Percentiles rank a stretch among this genome's conserved stretches.
phyloP scores from a whole-genome alignment of 208 protist genomes.

The Crithidia thermophila region DNA sequence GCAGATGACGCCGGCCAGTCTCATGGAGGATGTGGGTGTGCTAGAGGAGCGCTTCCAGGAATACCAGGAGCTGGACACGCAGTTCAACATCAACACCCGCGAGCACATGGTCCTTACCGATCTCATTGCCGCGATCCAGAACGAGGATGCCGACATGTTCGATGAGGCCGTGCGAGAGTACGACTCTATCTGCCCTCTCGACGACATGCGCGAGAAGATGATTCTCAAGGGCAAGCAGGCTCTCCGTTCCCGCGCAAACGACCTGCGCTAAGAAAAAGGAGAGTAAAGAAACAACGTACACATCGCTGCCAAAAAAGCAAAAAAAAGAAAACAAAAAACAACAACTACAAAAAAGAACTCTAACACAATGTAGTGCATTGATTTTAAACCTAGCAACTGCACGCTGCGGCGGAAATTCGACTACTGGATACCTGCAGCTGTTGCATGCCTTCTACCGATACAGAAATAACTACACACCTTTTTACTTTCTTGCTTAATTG shows the following conservation, averaged over 20 bases:
- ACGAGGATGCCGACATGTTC: conserved; percentile 58
- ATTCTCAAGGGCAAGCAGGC: conserved; percentile 68
- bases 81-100: conserved; percentile 83
- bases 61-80: conserved; percentile 86
- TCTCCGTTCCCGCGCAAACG: conserved; percentile 53
- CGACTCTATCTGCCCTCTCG: conserved; percentile 77
- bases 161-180: conserved; percentile 78
- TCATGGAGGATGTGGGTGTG: conserved; percentile 66
- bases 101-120: conserved; percentile 88
- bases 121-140: conserved; percentile 77
- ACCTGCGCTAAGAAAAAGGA: conserved; percentile 45
- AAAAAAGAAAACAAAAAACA: too few species aligned
- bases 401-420: too few species aligned
- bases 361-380: too few species aligned
- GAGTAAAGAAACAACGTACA: too few species aligned
- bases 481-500: too few species aligned
- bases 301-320: too few species aligned
- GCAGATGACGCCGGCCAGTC: conserved; percentile 49
- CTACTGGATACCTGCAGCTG: too few species aligned
- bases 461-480: too few species aligned
- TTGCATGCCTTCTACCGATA: too few species aligned
- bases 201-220: conserved; percentile 73
- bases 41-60: conserved; percentile 83
- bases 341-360: too few species aligned
- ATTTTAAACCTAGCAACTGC: too few species aligned